phyloP scores from a whole-genome alignment of 495 filamentous ascomycete species.

The Tuber aestivum region DNA sequence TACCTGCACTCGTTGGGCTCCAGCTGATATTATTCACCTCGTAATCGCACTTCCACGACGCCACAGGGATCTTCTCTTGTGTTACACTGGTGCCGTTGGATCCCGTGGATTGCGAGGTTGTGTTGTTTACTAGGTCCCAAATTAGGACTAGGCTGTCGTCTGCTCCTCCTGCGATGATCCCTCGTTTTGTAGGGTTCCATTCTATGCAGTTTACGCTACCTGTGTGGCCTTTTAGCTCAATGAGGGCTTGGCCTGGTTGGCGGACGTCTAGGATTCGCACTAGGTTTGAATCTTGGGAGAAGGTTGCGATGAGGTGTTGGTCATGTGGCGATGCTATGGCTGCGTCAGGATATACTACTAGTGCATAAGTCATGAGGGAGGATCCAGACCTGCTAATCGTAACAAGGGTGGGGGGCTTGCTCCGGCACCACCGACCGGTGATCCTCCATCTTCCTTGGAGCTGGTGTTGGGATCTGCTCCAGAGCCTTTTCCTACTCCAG shows the following conservation, averaged over 20 bases:
- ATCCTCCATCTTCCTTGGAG: conserved; percentile 71
- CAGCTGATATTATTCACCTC: conserved; percentile 94
- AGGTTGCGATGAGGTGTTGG: conserved; percentile 89
- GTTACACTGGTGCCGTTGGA: conserved; percentile 51
- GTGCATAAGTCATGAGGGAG: neutral
- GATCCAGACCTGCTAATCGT: conserved; percentile 61
- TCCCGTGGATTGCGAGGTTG: conserved; percentile 51
- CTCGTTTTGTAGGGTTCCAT: conserved; percentile 83
- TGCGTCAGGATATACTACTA: neutral
- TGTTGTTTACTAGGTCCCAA: conserved; percentile 78
- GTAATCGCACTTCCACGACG: conserved; percentile 90
- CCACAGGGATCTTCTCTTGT: conserved; percentile 63
- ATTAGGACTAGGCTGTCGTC: conserved; percentile 87
- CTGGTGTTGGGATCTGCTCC: conserved; percentile 14
- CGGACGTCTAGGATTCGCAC: conserved; percentile 95
- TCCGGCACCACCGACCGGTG: conserved; percentile 26
- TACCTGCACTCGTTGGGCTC: conserved; percentile 66
- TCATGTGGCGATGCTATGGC: conserved; percentile 79
- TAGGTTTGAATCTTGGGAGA: conserved; percentile 84
- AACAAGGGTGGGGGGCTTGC: conserved; percentile 67
- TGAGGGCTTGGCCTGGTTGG: conserved; percentile 88
- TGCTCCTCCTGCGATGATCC: conserved; percentile 82
- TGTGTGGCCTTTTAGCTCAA: conserved; percentile 89
- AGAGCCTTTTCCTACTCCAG: conserved; percentile 50
- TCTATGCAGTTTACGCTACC: conserved; percentile 85